Evolutionary conservation across 179 eudicot species (phyloP).

Genomic region (Gypsophila paniculata): DNA sequence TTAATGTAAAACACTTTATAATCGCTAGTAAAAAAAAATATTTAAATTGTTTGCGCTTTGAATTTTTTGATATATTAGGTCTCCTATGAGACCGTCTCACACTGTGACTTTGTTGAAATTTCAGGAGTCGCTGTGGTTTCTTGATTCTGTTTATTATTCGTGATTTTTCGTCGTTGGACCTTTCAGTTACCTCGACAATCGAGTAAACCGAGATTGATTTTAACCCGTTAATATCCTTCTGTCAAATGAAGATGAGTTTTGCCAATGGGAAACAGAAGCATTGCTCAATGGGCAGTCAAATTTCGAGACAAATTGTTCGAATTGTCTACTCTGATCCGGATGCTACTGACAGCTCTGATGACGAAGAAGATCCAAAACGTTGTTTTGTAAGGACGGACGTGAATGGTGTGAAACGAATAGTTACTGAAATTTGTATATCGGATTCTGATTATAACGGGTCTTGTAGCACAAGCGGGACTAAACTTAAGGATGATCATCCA

Average conservation of each 20-base stretch:
- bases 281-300: background rate
- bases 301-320: constrained; percentile 17
- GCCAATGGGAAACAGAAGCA: constrained; percentile 11
- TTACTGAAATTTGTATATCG: constrained; percentile 9
- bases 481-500: background rate
- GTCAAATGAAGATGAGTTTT: background rate
- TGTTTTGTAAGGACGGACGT: background rate
- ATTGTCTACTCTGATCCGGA: constrained; percentile 35
- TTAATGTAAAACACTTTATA: too few species aligned
- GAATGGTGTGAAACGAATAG: constrained; percentile 16
- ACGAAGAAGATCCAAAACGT: constrained; percentile 20
- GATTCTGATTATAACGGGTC: background rate
- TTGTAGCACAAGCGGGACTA: constrained; percentile 2
- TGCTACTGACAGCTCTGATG: constrained; percentile 40
- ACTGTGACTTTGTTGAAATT: constrained; percentile 21
- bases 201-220: background rate
- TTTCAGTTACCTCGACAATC: background rate
- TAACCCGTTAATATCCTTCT: background rate
- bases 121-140: constrained; percentile 25
- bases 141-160: constrained; percentile 9
- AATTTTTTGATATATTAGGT: too few species aligned
- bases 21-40: too few species aligned
- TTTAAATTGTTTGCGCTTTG: too few species aligned
- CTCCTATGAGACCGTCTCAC: too few species aligned
- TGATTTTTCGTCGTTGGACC: background rate